Evolutionary conservation across 768 basidiomycete species (phyloP), one percentile per base, ranked within the genome.

Genomic region (Psilocybe cubensis): DNA sequence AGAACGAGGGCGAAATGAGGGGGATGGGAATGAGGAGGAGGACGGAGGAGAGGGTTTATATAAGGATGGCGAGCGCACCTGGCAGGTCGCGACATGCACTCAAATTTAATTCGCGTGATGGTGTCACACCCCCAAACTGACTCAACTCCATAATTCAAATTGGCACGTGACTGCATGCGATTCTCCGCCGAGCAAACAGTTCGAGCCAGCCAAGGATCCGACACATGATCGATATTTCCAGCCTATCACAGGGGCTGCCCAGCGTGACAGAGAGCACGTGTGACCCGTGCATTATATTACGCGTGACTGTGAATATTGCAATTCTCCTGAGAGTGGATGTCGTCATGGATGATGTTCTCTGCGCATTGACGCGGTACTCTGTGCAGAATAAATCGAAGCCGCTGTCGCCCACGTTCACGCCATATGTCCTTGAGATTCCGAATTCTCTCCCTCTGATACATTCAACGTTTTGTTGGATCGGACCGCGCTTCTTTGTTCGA

Each of bases 21-120:
- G 48, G 38, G 35, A 40, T 35, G 31, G 49, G 18, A 51, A 44
- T 54, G 65, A 54, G 62, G 40, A 56, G 29, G 48, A 46, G 60
- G 62, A 58, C 57, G 59, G 55, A 51, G 53, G 56, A 35, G 25
- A 52, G 41, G 57, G 25, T 66, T 74, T 76, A 72, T 77, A 75
- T 75, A 75, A 73, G 67, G 66, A 57, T 53, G 25, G 41, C 52
- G 52, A 53, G 52, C 21, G 57, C 64, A 61, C 52, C 58, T 62
- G 68, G 62, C 69, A 72, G 64, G 70, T 72, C 71, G 75, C 75
- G 72, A 76, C 75, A 74, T 75, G 72, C 67, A 63, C 66, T 69
- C 70, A 68, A 68, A 65, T 66, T 74, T 74, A 64, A 63, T 72
- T 69, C 62, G 61, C 64, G 70, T 72, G 66, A 68, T 64, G 62